These are phyloP conservation scores for Lunasporangiospora selenospora DNA, from an alignment of 192 early-diverging fungal genomes.

Conservation along the genomic window DNA sequence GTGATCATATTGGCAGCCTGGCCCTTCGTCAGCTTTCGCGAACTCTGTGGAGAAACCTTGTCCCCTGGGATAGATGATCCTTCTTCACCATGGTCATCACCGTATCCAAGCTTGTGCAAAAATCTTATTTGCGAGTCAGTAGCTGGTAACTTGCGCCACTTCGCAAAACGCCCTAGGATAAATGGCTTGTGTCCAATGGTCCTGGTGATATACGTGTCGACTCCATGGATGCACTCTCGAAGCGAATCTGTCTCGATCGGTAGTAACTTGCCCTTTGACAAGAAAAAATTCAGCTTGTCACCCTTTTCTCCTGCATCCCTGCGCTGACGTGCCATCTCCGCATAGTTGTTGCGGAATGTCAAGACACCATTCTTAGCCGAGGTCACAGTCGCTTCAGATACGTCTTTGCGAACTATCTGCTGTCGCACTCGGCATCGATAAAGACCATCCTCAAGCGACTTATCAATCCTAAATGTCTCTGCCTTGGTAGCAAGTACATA, in stretches of 20 bases:
- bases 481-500: slow-evolving; percentile 42
- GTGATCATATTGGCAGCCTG: slow-evolving; percentile 76
- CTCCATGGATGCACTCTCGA: slow-evolving; percentile 61
- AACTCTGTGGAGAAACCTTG: neutral
- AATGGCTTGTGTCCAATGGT: slow-evolving; percentile 15
- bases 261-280: slow-evolving; percentile 15
- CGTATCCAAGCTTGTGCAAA: slow-evolving; percentile 52
- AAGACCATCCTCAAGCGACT: slow-evolving; percentile 11
- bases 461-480: slow-evolving; percentile 29
- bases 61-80: neutral
- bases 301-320: neutral
- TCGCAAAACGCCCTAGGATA: slow-evolving; percentile 52
- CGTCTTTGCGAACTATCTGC: slow-evolving; percentile 10
- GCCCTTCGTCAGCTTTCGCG: slow-evolving; percentile 59
- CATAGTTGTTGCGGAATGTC: slow-evolving; percentile 29
- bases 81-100: slow-evolving; percentile 19
- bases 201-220: slow-evolving; percentile 65
- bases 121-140: slow-evolving; percentile 55
- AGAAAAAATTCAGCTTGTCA: no score
- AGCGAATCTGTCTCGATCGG: slow-evolving; percentile 57
- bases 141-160: slow-evolving; percentile 62
- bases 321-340: slow-evolving; percentile 7
- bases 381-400: neutral
- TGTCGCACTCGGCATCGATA: slow-evolving; percentile 38
- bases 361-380: slow-evolving; percentile 4